phyloP scores from a whole-genome alignment of 2,329 filamentous ascomycete species.

The Penicillium sp. region DNA sequence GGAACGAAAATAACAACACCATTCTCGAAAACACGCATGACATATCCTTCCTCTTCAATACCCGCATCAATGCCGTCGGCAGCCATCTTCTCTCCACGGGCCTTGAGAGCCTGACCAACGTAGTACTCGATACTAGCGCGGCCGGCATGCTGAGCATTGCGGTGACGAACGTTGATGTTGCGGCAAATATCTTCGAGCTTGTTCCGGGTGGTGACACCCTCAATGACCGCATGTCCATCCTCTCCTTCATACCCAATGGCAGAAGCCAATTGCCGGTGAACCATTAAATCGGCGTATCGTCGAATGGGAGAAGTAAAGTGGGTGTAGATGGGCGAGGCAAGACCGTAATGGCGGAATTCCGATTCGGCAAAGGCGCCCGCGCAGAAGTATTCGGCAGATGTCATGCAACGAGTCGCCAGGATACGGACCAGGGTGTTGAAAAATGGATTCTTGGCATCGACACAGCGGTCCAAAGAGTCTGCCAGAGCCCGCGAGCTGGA shows the following conservation, averaged over 20 bases:
- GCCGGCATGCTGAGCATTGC: constrained; percentile 94
- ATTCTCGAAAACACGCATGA: constrained; percentile 97
- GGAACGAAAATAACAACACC: constrained; percentile 96
- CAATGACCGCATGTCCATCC: constrained; percentile 65
- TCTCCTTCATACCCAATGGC: constrained; percentile 79
- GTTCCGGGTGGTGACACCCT: constrained; percentile 74
- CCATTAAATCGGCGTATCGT: constrained; percentile 93
- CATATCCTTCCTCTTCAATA: constrained; percentile 83
- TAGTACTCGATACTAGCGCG: constrained; percentile 96
- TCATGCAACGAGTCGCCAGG: constrained; percentile 98
- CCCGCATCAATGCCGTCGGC: constrained; percentile 36
- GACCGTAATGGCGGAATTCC: constrained; percentile 94
- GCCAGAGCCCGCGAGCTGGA: constrained; percentile 92
- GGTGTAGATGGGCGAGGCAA: constrained; percentile 95
- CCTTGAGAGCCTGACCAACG: constrained; percentile 92
- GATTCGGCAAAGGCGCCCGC: constrained; percentile 88
- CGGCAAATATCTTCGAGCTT: constrained; percentile 92
- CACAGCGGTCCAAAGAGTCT: constrained; percentile 82
- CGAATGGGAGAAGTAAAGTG: constrained; percentile 98
- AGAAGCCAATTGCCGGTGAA: constrained; percentile 89
- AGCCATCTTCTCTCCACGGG: constrained; percentile 52
- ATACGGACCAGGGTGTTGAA: constrained; percentile 98
- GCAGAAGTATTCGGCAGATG: constrained; percentile 97
- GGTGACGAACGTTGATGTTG: constrained; percentile 96
- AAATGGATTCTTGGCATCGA: constrained; percentile 79